Evolutionary conservation across 257 asterid genomes (phyloP), one percentile per base, ranked within the genome.

Genomic region (Solanum etuberosum): DNA sequence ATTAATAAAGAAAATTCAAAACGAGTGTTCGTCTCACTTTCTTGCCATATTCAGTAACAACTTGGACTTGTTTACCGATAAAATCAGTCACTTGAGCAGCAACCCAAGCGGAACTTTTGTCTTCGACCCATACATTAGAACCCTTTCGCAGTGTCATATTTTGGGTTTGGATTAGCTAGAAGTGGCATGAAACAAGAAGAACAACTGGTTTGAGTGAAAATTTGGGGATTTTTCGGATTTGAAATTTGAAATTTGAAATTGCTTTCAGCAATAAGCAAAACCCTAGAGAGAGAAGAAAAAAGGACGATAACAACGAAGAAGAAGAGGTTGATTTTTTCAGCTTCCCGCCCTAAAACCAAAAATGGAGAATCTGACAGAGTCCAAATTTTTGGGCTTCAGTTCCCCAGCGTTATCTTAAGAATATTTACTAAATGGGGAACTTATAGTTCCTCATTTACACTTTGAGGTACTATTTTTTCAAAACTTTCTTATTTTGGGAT

Each of bases 111-210:
- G 90, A 90, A 48, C 89, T 93, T 43, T 87, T 95, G 80, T 97
- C 99, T 90, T 96, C 97, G 82, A 95, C 93, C 99, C 99, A 97
- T 43, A 96, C 98, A 68, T 91, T 94, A 37, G 97, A 91, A 73
- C 97, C 98, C 89, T 92, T 97, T 67, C 98, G 93, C 37, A 96
- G 93, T 73, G 92, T 46, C 99, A 97, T 97, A 65, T 86, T 90
- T 12, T 68, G 77, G 14, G 25, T 61, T 14, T 68, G 61, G 31
- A 43, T 31, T 86, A 23, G 37, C 73, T 59, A 67, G 29, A 38
- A 40, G 59, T 40, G 29, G 8, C 86, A 15, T 34, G 34, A 29
- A 18, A 71, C 15, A 34, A 23, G 18, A 48, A 71, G 10, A 32
- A 23, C 7, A 15, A 51, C 35, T 18, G 51, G 16, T 43, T 40